Base-by-base conservation (phyloP, 768 basidiomycete genomes). In the Psilocybe sp. region DNA sequence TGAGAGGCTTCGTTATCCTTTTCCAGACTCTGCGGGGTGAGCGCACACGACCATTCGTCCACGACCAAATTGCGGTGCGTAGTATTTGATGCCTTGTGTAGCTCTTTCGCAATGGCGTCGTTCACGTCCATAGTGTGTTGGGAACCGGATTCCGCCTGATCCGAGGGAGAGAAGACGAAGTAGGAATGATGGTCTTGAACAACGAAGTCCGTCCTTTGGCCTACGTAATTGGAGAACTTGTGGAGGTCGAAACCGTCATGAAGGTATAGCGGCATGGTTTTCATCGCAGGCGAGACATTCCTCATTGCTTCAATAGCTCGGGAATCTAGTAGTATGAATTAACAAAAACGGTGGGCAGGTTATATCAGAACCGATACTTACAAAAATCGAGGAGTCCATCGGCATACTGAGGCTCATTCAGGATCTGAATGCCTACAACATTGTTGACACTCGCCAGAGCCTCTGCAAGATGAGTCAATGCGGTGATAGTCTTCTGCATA, bases 1-100 rank as follows among this genome's bases (percentile, higher is more conserved):
- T 61, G 64, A 19, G 68, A 64, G 12, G 72, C 69, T 58, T 86
- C 69, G 3, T 56, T 33, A 51, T 80, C 81, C 8, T 64, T 64
- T 6, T 75, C 63, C 14, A 85, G 58, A 55, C 86, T 85, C 47
- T 79, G 57, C 2, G 80, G 78, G 46, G 87, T 84, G 53, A 92
- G 69, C 0, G 85, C 86, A 16, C 84, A 89, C n/a, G 86, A 89
- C 81, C 84, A 93, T 61, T 93, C 91, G 18, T 79, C 89, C 2
- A 92, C 75, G n/a, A 93, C 74, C 11, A 94, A 63, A 16, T 83
- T 83, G 8, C 69, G 58, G 8, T 58, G 64, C 39, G 66, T 58
- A 37, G 58, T 56, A 12, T 38, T 44, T 7, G 68, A 64, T 1
- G 64, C 62, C 1, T 47, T 50, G 11, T 58, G 58, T 56, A 62